phyloP scores from a whole-genome alignment of 1,284 basidiomycete species.

The Pterulicium gracile region DNA sequence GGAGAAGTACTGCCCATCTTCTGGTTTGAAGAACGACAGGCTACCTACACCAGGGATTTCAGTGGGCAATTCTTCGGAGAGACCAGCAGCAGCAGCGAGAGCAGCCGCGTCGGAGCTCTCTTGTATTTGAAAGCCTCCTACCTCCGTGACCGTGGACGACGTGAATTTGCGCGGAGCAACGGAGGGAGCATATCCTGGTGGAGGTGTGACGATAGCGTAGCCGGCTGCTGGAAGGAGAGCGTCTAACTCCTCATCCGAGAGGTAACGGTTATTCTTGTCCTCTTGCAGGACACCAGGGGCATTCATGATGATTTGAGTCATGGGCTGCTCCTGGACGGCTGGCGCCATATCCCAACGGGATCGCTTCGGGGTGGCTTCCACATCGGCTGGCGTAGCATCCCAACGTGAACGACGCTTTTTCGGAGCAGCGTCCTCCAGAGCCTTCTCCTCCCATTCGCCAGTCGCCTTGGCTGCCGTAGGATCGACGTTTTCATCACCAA shows the following conservation, averaged over 20 bases:
- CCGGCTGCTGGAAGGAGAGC: slow-evolving; percentile 77
- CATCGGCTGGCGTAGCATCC: slow-evolving; percentile 82
- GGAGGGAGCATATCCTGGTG: slow-evolving; percentile 85
- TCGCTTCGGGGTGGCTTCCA: slow-evolving; percentile 40
- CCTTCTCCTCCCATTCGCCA: slow-evolving; percentile 66
- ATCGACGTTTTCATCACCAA: slow-evolving; percentile 51
- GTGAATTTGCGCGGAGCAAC: slow-evolving; percentile 74
- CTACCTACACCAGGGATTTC: slow-evolving; percentile 98
- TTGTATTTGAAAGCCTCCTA: slow-evolving; percentile 91
- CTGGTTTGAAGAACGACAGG: slow-evolving; percentile 95
- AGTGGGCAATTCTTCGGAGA: slow-evolving; percentile 92
- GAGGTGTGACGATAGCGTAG: slow-evolving; percentile 88
- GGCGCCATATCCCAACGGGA: slow-evolving; percentile 96
- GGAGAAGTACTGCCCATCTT: slow-evolving; percentile 96
- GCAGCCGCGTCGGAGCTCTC: slow-evolving; percentile 86
- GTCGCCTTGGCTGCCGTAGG: slow-evolving; percentile 39
- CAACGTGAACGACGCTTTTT: slow-evolving; percentile 91
- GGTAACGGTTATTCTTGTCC: slow-evolving; percentile 90
- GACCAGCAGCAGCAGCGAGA: slow-evolving; percentile 79
- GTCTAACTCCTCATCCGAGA: slow-evolving; percentile 94
- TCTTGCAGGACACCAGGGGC: slow-evolving; percentile 74
- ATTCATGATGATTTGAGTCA: slow-evolving; percentile 77
- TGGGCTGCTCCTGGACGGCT: slow-evolving; percentile 40
- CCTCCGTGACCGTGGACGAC: slow-evolving; percentile 55
- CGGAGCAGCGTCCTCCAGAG: slow-evolving; percentile 58